Percentiles rank a stretch among this genome's conserved stretches.
Evolutionary conservation across 2,329 filamentous ascomycete genomes (phyloP).

Genomic region (Ophiostoma fasciatum): DNA sequence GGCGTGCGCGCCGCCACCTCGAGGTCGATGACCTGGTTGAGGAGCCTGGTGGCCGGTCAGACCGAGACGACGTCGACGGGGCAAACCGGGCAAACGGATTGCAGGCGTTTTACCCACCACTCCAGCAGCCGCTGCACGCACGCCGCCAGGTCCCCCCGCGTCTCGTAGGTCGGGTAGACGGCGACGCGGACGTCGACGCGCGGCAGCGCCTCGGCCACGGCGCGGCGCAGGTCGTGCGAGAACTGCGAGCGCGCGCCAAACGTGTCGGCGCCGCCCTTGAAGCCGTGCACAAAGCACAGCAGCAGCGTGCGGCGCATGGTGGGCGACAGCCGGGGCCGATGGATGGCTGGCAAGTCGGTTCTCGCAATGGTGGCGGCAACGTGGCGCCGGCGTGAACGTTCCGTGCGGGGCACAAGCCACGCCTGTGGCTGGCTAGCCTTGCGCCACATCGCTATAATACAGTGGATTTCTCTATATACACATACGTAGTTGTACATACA

Average conservation of each 20-base stretch:
- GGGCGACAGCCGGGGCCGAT: no score
- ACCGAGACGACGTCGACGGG: no score
- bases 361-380: no score
- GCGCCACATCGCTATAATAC: neutral
- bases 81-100: neutral
- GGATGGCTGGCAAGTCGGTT: no score
- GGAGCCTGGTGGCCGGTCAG: conserved; percentile 41
- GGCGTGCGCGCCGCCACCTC: conserved; percentile 71
- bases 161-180: conserved; percentile 72
- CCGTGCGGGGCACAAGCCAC: no score
- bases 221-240: conserved; percentile 52
- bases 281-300: conserved; percentile 76
- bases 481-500: neutral
- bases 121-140: conserved; percentile 61
- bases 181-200: conserved; percentile 51
- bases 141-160: conserved; percentile 57
- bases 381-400: no score
- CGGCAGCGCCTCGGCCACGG: conserved; percentile 51
- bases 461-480: conserved; percentile 1
- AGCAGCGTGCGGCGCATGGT: conserved; percentile 63
- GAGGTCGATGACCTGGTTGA: conserved; percentile 85
- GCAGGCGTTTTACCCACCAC: conserved; percentile 37
- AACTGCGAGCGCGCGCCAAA: conserved; percentile 54
- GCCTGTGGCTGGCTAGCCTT: no score
- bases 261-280: conserved; percentile 73